A percentile compares a stretch with the other conserved stretches of the same genome.
Evolutionary conservation across 2,329 filamentous ascomycete genomes (phyloP).

Genomic region (Diplodia corticola): DNA sequence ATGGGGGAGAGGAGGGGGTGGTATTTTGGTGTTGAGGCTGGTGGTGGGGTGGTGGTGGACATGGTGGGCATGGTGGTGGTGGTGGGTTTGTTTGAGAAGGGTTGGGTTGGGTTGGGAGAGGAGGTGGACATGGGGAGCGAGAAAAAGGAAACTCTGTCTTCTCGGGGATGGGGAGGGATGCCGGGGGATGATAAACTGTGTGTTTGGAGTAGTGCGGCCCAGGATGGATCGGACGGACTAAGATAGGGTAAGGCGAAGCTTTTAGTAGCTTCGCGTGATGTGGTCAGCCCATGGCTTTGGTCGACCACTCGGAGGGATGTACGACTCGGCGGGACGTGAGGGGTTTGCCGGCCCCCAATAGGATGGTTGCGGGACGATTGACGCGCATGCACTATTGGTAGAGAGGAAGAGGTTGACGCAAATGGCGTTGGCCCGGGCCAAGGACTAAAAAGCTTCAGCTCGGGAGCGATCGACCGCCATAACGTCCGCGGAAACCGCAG

Average conservation of each 20-base stretch:
- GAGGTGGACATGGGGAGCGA: neutral
- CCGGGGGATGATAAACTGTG: no score
- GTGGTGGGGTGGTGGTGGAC: neutral
- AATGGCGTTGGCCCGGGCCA: neutral
- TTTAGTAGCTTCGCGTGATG: neutral
- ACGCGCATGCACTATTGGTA: neutral
- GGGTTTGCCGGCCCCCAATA: neutral
- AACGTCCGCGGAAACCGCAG: neutral
- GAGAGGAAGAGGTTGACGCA: neutral
- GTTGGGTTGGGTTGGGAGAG: neutral
- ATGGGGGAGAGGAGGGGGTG: slow-evolving; percentile 2
- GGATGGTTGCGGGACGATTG: neutral
- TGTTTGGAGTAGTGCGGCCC: no score
- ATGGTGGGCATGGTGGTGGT: neutral
- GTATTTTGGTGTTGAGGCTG: neutral
- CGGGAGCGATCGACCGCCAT: neutral
- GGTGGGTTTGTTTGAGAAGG: no score
- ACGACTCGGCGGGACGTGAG: neutral
- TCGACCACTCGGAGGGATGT: neutral
- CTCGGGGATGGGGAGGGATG: no score
- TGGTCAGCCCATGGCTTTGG: neutral
- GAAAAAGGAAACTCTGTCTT: neutral
- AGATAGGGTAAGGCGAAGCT: neutral
- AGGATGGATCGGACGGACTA: neutral
- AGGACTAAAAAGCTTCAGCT: slow-evolving; percentile 3